Evolutionary conservation across 257 asterid species (phyloP).

Genomic region (Solanum corneliomulleri): DNA sequence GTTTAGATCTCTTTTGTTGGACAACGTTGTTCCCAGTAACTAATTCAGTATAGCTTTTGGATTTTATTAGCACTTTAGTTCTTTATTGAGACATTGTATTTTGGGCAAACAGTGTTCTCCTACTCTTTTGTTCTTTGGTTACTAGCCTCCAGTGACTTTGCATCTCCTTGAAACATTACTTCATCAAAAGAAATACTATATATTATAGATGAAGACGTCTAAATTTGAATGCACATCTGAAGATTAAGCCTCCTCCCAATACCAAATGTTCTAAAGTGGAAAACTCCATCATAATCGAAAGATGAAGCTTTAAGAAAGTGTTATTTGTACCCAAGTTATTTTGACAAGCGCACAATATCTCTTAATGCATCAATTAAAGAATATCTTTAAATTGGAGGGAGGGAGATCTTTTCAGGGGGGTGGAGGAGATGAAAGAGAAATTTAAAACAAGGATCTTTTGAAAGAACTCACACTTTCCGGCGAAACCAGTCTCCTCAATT

Average conservation of each 20-base stretch:
- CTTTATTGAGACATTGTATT: background rate
- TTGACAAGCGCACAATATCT: background rate
- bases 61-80: background rate
- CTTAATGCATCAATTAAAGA: background rate
- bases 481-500: constrained; percentile 91
- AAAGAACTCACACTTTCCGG: constrained; percentile 76
- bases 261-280: background rate
- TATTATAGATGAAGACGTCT: background rate
- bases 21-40: background rate
- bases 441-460: background rate
- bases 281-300: background rate
- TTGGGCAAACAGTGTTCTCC: background rate
- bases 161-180: background rate
- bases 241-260: background rate
- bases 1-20: background rate
- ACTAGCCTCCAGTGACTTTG: background rate
- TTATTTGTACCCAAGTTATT: background rate
- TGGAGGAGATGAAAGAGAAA: background rate
- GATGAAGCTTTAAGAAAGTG: background rate
- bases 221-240: background rate
- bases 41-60: background rate
- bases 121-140: background rate
- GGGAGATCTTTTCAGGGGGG: background rate
- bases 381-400: background rate
- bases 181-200: background rate